A percentile compares a stretch with the other conserved stretches of the same genome.
phyloP scores from a whole-genome alignment of 352 stramenopile genomes.

The Pilasporangium apinafurcum region DNA sequence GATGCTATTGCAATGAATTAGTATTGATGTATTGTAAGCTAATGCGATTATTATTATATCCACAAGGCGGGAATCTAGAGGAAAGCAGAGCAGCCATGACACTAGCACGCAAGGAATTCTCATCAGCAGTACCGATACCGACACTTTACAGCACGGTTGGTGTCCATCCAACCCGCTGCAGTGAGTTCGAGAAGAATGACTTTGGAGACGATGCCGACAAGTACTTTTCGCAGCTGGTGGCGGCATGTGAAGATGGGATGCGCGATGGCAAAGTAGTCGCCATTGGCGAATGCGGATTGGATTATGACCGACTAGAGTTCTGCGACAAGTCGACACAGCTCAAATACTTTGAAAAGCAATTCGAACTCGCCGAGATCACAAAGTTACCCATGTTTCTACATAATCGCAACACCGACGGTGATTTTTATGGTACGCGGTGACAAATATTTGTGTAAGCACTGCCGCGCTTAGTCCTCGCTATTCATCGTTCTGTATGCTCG shows the following conservation, averaged over 20 bases:
- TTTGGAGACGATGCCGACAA: conserved; percentile 39
- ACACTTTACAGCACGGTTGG: conserved; percentile 56
- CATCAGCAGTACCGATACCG: conserved; percentile 6
- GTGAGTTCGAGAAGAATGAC: conserved; percentile 74
- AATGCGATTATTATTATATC: not conserved
- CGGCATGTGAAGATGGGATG: conserved; percentile 49
- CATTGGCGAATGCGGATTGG: conserved; percentile 95
- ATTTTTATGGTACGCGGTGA: conserved; percentile 88
- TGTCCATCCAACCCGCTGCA: conserved; percentile 92
- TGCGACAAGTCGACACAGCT: conserved; percentile 88
- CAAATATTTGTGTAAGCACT: too few species aligned
- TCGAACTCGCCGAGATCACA: conserved; percentile 81
- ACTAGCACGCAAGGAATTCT: conserved; percentile 10
- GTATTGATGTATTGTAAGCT: not conserved
- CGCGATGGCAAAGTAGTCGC: conserved; percentile 79
- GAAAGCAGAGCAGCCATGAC: conserved; percentile 32
- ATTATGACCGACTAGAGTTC: conserved; percentile 97
- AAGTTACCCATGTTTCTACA: conserved; percentile 95
- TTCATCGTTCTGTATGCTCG: not conserved
- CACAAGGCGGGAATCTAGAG: conserved; percentile 25
- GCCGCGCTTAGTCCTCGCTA: too few species aligned
- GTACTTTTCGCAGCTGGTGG: conserved; percentile 58
- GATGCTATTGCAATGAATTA: not conserved
- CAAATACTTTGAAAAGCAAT: conserved; percentile 92
- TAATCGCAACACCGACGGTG: conserved; percentile 90